Base-by-base conservation (phyloP, 108 stramenopile genomes). In the Fragilaria crotonensis region DNA sequence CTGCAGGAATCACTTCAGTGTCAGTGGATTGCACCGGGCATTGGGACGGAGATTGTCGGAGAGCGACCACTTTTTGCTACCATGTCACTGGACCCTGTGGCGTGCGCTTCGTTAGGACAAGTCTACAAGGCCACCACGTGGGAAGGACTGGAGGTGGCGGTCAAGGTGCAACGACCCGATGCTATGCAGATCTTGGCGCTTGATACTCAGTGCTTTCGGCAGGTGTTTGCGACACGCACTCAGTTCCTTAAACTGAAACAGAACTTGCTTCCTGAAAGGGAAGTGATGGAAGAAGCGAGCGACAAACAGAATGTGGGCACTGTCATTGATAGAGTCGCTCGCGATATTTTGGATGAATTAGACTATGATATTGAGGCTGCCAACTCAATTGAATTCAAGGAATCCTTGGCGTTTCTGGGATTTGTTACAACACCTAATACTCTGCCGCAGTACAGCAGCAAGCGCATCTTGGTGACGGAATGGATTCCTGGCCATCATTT, bases 21-120 rank as follows among this genome's bases (percentile, higher is more conserved):
- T n/a, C n/a, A n/a, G n/a, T n/a, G n/a, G n/a, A n/a, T n/a, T n/a
- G n/a, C n/a, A n/a, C n/a, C n/a, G n/a, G n/a, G n/a, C n/a, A 90
- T 90, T 54, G 77, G 84, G 44, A 49, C 54, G 25, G 87, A 85
- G 59, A 57, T 87, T 31, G 84, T 75, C 53, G 52, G 17, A 1
- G 18, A 11, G 18, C 50, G 72, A 5, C 79, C 84, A 25, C 29
- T 88, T 2, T 91, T 86, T 57, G 57, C 49, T 25, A 70, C 71
- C 25, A 77, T 93, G 5, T 79, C 87, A 1, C 70, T 67, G 5
- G 87, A 91, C 41, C 90, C 90, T 25, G 78, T 91, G 2, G 90
- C 87, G 4, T 87, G 85, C n/a, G 90, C 86, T 0, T 67, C 64
- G 33, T 58, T 91, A 23, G 90, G 85, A 25, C 90, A 91, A 68